Percentiles rank a stretch among this genome's conserved stretches.
Conservation (phyloP, 345 rosid genomes). For the Jatropha curcas region DNA sequence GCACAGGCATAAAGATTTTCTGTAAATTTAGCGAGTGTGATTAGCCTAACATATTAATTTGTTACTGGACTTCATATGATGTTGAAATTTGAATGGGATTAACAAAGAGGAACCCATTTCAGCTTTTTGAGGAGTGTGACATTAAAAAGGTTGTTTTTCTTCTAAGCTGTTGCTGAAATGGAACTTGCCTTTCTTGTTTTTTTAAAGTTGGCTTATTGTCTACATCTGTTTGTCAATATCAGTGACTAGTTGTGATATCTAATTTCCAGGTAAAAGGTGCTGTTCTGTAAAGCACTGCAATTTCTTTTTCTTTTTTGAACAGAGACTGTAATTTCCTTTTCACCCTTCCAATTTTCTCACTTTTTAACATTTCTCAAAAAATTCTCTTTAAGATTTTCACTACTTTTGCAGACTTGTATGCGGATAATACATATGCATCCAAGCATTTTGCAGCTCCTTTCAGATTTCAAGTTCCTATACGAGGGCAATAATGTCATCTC, state of each 20-base stretch:
- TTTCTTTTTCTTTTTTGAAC: too few relatives aligned
- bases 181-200: background rate
- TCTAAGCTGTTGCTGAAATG: constrained; percentile 1
- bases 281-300: background rate
- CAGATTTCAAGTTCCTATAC: background rate
- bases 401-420: background rate
- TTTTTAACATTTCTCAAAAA: background rate
- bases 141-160: constrained; percentile 20
- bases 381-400: background rate
- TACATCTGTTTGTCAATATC: background rate
- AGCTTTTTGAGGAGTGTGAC: constrained; percentile 16
- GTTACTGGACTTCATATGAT: constrained; percentile 19
- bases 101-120: constrained; percentile 31
- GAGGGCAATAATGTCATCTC: background rate
- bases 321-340: background rate
- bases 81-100: constrained; percentile 30
- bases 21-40: constrained; percentile 48
- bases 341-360: background rate
- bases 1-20: constrained; percentile 27
- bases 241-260: background rate
- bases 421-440: background rate
- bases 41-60: constrained; percentile 32
- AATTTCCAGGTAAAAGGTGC: background rate
- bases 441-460: background rate
- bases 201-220: background rate